Percentiles rank a stretch among this genome's conserved stretches.
phyloP scores from a whole-genome alignment of 345 rosid genomes.

The Corchorus olitorius region DNA sequence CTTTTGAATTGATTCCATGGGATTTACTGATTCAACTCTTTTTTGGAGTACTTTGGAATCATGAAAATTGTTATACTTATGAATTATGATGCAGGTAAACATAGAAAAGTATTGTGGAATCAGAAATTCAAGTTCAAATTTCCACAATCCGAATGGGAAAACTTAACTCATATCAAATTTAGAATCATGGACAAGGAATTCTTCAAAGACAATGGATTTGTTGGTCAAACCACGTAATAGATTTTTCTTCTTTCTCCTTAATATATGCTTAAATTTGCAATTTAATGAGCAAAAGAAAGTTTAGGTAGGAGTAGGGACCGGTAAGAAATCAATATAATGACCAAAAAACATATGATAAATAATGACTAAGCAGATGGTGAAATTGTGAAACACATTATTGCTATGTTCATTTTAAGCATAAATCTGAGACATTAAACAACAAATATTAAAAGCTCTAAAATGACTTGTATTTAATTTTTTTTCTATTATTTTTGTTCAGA shows the following conservation, averaged over 20 bases:
- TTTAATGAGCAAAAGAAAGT: background rate
- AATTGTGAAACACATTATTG: background rate
- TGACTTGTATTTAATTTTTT: background rate
- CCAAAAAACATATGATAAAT: no score
- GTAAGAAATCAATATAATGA: no score
- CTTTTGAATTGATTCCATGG: background rate
- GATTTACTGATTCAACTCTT: background rate
- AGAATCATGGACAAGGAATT: conserved; percentile 68
- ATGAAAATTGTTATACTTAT: background rate
- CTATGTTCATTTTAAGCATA: no score
- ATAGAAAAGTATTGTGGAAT: conserved; percentile 70
- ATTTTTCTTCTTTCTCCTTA: background rate
- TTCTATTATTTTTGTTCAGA: conserved; percentile 35
- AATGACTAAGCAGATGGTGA: background rate
- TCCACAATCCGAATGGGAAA: conserved; percentile 55
- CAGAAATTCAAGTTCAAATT: conserved; percentile 73
- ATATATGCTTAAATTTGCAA: background rate
- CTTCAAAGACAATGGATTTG: conserved; percentile 59
- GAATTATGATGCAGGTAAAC: conserved; percentile 44
- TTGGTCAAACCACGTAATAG: conserved; percentile 75
- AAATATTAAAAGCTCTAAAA: background rate
- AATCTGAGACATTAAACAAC: background rate
- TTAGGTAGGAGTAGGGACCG: no score
- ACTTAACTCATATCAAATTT: conserved; percentile 52
- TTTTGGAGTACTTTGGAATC: background rate